Base-by-base conservation (phyloP, 2,329 filamentous ascomycete species). In the Rugonectria rugulosa region DNA sequence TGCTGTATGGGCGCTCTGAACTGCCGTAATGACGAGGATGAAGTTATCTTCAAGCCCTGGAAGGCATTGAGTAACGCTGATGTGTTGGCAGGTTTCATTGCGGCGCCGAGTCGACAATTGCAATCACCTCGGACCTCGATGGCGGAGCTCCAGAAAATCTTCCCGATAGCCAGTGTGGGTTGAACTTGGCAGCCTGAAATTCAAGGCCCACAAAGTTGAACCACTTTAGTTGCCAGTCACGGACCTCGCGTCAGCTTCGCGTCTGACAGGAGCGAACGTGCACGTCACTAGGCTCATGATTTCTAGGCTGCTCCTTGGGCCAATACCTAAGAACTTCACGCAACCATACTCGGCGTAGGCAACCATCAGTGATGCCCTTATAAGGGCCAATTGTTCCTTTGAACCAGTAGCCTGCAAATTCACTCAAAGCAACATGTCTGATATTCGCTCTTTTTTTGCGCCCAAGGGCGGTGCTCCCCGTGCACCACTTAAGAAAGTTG, bases 361-460 rank as follows among this genome's bases (percentile, higher is more conserved):
- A 69, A 52, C 64, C 63, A 56, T 53, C 34, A 27, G 52, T 31
- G 43, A 64, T 63, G 61, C 40, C 46, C 50, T 60, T 66, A 61
- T 67, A 63, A 68, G 57, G 55, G 27, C 29, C 26, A 12, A 20
- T 44, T 56, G 29, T 37, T 23, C 40, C 50, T 32, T 44, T 36
- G 37, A 17, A 23, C 59, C 15, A 12, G 42, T 38, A 38, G 24
- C 48, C 45, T 52, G 47, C 27, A 12, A 52, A 52, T 31, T 37
- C 23, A 56, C 23, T 24, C 47, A 54, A 37, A 26, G 20, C 51
- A 59, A 57, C 59, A 96, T 97, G 92, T 86, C 92, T 60, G 94
- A 98, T 75, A 98, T 97, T 69, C 85, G 93, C 70, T 92, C 82
- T 66, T 98, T 97, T 76, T 97, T 98, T 78, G 87, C 89, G 51